Evolutionary conservation across 2,329 filamentous ascomycete genomes (phyloP), one percentile per base, ranked within the genome.

Genomic region (Aspergillaceae sp.): DNA sequence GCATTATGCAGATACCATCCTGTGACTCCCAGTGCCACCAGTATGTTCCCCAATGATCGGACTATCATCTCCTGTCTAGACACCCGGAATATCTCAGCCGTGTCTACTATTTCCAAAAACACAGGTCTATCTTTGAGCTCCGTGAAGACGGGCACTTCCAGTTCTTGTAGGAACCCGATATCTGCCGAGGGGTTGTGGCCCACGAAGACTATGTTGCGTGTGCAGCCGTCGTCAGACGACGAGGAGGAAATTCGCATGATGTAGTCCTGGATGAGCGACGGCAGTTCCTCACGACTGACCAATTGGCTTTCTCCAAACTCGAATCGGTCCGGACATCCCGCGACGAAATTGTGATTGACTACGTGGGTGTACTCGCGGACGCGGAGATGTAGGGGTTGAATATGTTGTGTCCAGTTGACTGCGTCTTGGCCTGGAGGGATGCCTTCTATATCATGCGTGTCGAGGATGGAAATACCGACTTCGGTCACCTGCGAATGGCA

Each of bases 401-500:
- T 84, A 43, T 75, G 65, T 0, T 70, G 56, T 52, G 79, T 77
- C 89, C 90, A 96, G 34, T 80, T 74, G 36, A 69, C 56, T 3
- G 82, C 87, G 28, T 71, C 65, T 2, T 69, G 56, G 0, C 86
- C 86, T 2, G 86, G 85, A 0, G 78, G 57, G 0, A 81, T 50
- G 5, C 64, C 68, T 1, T 66, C 56, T 26, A 88, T 64, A 43
- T 79, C 74, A 19, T 69, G 63, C 1, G 85, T 89, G 61, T 97
- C 89, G 0, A 97, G 73, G 2, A 83, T 82, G 1, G 87, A 83
- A 36, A 98, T 73, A 1, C 92, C 92, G 35, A 98, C 75, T 64
- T 98, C 92, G 0, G 90, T 94, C 48, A 97, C 76, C 8, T 78
- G 71, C 32, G 74, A 70, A 8, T 80, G 77, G 40, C 78, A 72